Evolutionary conservation across 352 stramenopile genomes (phyloP).

Genomic region (Phytophthora pisi): DNA sequence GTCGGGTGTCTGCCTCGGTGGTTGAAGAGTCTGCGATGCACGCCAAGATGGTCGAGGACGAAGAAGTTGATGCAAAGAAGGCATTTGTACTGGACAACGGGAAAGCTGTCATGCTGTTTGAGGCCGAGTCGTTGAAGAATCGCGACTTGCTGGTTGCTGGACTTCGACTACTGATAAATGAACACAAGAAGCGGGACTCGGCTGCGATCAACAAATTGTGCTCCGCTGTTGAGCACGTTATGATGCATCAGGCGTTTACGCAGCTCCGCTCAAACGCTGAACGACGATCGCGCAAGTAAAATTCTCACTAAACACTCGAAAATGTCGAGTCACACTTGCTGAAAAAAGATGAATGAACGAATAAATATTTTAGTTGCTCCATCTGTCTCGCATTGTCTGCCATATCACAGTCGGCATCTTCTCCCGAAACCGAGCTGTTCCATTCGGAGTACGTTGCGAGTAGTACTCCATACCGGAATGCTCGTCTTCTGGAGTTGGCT

Average conservation of each 20-base stretch:
- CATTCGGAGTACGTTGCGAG: slow-evolving; percentile 38
- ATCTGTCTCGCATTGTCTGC: slow-evolving; percentile 38
- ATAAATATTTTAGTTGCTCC: slow-evolving; percentile 43
- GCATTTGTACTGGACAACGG: slow-evolving; percentile 66
- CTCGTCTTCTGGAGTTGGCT: slow-evolving; percentile 51
- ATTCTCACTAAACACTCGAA: slow-evolving; percentile 11
- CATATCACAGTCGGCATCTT: slow-evolving; percentile 46
- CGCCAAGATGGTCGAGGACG: slow-evolving; percentile 34
- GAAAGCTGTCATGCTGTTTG: slow-evolving; percentile 66
- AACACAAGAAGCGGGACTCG: slow-evolving; percentile 60
- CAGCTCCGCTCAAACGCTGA: slow-evolving; percentile 21
- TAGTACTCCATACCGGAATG: slow-evolving; percentile 41
- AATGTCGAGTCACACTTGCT: slow-evolving; percentile 1
- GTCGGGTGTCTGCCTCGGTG: slow-evolving; percentile 42
- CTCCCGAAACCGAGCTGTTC: slow-evolving; percentile 39
- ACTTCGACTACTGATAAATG: slow-evolving; percentile 60
- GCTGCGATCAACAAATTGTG: slow-evolving; percentile 42
- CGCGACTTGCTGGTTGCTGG: slow-evolving; percentile 72
- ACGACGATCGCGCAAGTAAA: slow-evolving; percentile 26
- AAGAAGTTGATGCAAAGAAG: slow-evolving; percentile 20
- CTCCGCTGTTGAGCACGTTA: slow-evolving; percentile 18
- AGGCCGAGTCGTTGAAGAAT: slow-evolving; percentile 69
- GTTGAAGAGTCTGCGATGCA: slow-evolving; percentile 39
- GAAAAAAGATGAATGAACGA: slow-evolving; percentile 15
- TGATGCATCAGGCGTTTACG: slow-evolving; percentile 16